phyloP scores from a whole-genome alignment of 192 early-diverging fungal species.

The Backusella circina region DNA sequence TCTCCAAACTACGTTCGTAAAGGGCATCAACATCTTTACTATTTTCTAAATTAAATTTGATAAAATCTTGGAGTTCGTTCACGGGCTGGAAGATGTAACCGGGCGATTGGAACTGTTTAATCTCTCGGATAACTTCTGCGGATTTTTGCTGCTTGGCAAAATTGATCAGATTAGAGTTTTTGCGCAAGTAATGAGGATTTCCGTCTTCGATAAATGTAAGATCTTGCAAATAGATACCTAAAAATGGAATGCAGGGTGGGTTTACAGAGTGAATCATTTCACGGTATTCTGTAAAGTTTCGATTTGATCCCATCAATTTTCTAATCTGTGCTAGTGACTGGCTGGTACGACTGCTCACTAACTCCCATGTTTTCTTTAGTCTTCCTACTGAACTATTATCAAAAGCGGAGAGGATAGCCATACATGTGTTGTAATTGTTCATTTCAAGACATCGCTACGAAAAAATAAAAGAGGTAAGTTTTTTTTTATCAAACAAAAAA shows the following conservation, averaged over 20 bases:
- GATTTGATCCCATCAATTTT: slow-evolving; percentile 64
- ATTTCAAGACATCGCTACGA: slow-evolving; percentile 67
- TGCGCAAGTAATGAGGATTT: slow-evolving; percentile 63
- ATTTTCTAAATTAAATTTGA: slow-evolving; percentile 63
- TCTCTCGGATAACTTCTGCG: slow-evolving; percentile 83
- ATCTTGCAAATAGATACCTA: slow-evolving; percentile 79
- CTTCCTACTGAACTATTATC: slow-evolving; percentile 85
- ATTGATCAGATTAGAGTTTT: slow-evolving; percentile 72
- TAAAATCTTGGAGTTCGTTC: slow-evolving; percentile 78
- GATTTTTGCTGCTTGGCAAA: slow-evolving; percentile 85
- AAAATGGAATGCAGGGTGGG: slow-evolving; percentile 69
- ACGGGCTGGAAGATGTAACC: slow-evolving; percentile 76
- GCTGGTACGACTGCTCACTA: slow-evolving; percentile 36
- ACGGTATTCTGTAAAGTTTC: slow-evolving; percentile 75
- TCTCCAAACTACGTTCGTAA: slow-evolving; percentile 66
- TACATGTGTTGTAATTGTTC: slow-evolving; percentile 93
- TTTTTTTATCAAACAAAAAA: not conserved
- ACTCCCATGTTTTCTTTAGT: slow-evolving; percentile 86
- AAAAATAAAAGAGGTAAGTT: slow-evolving; percentile 1
- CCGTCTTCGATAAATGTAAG: slow-evolving; percentile 83
- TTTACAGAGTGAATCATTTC: slow-evolving; percentile 70
- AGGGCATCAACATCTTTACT: slow-evolving; percentile 66
- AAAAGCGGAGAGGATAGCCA: slow-evolving; percentile 85
- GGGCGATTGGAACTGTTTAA: slow-evolving; percentile 84
- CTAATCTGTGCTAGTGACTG: slow-evolving; percentile 52